Evolutionary conservation across 116 monocot genomes (phyloP), one percentile per base, ranked within the genome.

Genomic region (Papilionanthe hybrid): DNA sequence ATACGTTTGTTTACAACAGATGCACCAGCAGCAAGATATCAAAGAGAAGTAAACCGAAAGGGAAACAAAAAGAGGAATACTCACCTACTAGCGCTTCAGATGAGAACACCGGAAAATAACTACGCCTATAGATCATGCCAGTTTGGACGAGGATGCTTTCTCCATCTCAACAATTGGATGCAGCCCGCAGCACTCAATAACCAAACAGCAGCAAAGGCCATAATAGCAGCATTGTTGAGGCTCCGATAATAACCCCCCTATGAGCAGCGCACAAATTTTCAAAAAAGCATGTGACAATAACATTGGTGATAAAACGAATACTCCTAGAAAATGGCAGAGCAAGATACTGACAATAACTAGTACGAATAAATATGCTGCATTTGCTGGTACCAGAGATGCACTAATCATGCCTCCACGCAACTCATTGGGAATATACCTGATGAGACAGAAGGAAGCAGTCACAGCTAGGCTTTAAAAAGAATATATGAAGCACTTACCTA

Each of bases 371-470:
- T 91, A 76, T 45, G 86, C 91, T 79, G 88, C 90, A 94, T 92
- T 94, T 50, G 94, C 92, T 42, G 94, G 92, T 56, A 73, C 86
- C 18, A 90, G 42, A 13, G 92, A 97, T 20, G 91, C 47, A 72
- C 89, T 92, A 28, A 97, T 94, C 92, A 97, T 97, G 75, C 97
- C 90, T 5, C 92, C 94, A 66, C 97, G 97, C 60, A 97, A 65
- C 79, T 97, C 92, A 81, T 88, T 94, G 20, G 97, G 97, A 41
- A 94, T 78, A 72, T 92, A 94, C 80, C 97, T 97, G 87, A 75
- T 27, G 44, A 73, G 47, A 73, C 42, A 73, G n/a, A 6, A 73
- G 37, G 73, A 73, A 73, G 19, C 73, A 43, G 7, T 73, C 73
- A 43, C 5, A 73, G n/a, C 73, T 71, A 71, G 32, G 37, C 32